A percentile compares a stretch with the other conserved stretches of the same genome.
phyloP scores from a whole-genome alignment of 2,329 filamentous ascomycete species.

The Elsinoe batatas region DNA sequence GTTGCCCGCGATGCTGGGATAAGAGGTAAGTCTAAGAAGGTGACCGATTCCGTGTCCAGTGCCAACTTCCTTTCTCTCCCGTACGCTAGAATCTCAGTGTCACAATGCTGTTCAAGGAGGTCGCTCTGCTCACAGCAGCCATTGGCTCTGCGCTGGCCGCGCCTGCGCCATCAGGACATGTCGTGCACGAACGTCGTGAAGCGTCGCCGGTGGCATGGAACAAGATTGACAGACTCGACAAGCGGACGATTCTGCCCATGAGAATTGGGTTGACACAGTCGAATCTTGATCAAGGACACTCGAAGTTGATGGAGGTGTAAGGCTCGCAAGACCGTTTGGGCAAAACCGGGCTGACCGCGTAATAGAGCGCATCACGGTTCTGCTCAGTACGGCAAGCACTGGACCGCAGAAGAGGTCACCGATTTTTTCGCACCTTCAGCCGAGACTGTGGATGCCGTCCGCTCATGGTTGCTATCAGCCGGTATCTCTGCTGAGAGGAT shows the following conservation, averaged over 20 bases:
- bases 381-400: constrained; percentile 28
- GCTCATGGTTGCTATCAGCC: constrained; percentile 20
- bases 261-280: constrained; percentile 39
- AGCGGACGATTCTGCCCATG: constrained; percentile 32
- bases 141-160: neutral
- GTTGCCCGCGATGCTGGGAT: neutral
- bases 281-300: constrained; percentile 34
- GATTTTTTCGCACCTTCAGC: constrained; percentile 22
- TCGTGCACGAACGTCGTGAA: constrained; percentile 35
- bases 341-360: neutral
- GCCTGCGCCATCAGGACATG: constrained; percentile 24
- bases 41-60: neutral
- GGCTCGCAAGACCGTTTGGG: neutral
- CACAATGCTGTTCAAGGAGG: neutral
- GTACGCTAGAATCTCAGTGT: no score
- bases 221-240: constrained; percentile 29
- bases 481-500: constrained; percentile 19
- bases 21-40: neutral
- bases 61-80: neutral
- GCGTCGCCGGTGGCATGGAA: constrained; percentile 26
- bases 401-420: constrained; percentile 22
- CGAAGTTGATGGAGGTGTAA: constrained; percentile 25
- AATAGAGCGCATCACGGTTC: constrained; percentile 23
- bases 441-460: constrained; percentile 20
- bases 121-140: neutral